Conservation (phyloP, 306 rosid species). For the Vigna angularis region DNA sequence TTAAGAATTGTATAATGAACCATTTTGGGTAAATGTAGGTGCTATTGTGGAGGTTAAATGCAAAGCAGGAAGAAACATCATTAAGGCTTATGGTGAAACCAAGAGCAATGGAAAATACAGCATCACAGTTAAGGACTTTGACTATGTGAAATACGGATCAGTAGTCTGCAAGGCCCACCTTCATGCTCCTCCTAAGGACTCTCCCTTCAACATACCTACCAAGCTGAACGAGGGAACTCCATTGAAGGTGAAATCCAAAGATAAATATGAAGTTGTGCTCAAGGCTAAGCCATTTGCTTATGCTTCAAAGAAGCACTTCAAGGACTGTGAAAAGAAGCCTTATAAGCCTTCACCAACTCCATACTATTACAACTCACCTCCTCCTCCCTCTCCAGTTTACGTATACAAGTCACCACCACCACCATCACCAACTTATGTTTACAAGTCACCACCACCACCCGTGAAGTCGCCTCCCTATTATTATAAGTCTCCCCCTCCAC, state of each 20-base stretch:
- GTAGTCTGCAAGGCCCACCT: conserved; percentile 83
- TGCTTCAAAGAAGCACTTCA: conserved; percentile 72
- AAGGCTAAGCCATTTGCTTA: conserved; percentile 81
- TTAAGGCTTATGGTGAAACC: conserved; percentile 76
- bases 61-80: conserved; percentile 64
- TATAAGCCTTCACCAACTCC: conserved; percentile 73
- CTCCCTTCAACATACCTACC: conserved; percentile 79
- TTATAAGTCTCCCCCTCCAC: conserved; percentile 62
- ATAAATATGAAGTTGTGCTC: conserved; percentile 76
- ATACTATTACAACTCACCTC: conserved; percentile 59
- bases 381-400: conserved; percentile 56
- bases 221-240: conserved; percentile 64
- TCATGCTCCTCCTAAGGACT: conserved; percentile 78
- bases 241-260: conserved; percentile 74
- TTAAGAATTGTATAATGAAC: neutral
- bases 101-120: conserved; percentile 86
- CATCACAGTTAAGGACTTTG: conserved; percentile 59
- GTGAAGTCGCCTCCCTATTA: conserved; percentile 40
- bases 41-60: conserved; percentile 85
- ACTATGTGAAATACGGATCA: conserved; percentile 70
- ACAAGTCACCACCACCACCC: conserved; percentile 57
- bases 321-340: conserved; percentile 68
- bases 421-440: conserved; percentile 25
- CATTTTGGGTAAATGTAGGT: conserved; percentile 49
- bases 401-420: conserved; percentile 55